Evolutionary conservation across 805 yeast species (phyloP).

Genomic region (Zygosaccharomyces gambellarensis): DNA sequence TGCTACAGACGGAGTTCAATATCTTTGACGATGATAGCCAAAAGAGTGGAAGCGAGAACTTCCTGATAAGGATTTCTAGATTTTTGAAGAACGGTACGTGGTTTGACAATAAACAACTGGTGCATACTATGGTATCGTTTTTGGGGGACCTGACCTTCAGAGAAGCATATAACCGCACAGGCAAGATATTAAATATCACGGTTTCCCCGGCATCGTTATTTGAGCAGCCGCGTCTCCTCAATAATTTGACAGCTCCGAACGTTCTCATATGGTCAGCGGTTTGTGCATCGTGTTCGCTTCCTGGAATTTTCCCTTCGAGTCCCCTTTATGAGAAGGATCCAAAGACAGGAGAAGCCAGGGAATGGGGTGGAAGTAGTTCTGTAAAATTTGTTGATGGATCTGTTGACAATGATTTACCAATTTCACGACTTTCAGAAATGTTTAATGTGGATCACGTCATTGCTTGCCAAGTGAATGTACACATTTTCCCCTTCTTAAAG

Average conservation of each 20-base stretch:
- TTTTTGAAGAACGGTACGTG: conserved; percentile 83
- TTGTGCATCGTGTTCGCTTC: conserved; percentile 91
- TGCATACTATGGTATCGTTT: conserved; percentile 67
- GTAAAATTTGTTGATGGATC: conserved; percentile 92
- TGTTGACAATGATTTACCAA: conserved; percentile 90
- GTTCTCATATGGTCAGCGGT: conserved; percentile 84
- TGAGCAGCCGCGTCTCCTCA: conserved; percentile 83
- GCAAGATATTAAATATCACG: conserved; percentile 86
- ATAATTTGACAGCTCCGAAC: conserved; percentile 75
- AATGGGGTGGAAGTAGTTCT: conserved; percentile 71
- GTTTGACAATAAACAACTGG: conserved; percentile 71
- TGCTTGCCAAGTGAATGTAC: conserved; percentile 97
- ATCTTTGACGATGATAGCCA: conserved; percentile 55
- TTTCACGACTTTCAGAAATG: conserved; percentile 87
- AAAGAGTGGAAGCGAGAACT: conserved; percentile 47
- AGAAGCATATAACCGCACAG: conserved; percentile 92
- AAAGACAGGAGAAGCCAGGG: conserved; percentile 62
- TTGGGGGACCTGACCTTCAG: conserved; percentile 88
- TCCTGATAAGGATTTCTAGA: conserved; percentile 48
- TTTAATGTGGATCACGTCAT: conserved; percentile 95
- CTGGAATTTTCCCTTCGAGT: conserved; percentile 84
- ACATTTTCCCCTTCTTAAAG: conserved; percentile 82
- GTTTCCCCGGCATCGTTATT: conserved; percentile 88
- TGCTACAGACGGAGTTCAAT: conserved; percentile 42
- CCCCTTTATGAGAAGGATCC: conserved; percentile 80